phyloP scores from a whole-genome alignment of 1,284 basidiomycete species.

The Quambalaria eucalypti region DNA sequence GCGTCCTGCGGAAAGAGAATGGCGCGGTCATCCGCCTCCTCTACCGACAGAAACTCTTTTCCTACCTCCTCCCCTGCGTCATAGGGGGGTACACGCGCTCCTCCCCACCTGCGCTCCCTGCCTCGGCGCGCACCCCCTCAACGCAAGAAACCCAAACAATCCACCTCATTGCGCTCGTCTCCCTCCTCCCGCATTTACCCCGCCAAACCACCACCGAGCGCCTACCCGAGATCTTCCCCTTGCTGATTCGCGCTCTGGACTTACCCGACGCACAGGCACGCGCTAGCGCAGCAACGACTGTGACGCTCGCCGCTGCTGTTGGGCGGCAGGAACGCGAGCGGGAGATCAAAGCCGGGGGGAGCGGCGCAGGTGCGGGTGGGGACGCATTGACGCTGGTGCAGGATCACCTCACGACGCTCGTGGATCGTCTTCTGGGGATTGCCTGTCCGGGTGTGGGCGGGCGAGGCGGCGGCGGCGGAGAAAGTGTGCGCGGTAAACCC shows the following conservation, averaged over 20 bases:
- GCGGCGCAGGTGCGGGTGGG: constrained; percentile 55
- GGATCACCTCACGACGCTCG: constrained; percentile 1
- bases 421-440: background rate
- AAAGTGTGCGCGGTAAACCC: constrained; percentile 8
- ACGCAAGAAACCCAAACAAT: constrained; percentile 35
- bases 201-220: constrained; percentile 50
- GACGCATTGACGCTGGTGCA: constrained; percentile 8
- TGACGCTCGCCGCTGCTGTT: constrained; percentile 59
- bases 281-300: constrained; percentile 67
- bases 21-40: constrained; percentile 30
- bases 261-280: constrained; percentile 66
- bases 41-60: constrained; percentile 75
- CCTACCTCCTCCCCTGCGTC: constrained; percentile 63
- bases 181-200: constrained; percentile 70
- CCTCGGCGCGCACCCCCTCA: background rate
- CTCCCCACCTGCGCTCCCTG: background rate
- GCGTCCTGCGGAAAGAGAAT: constrained; percentile 24
- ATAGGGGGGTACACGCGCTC: constrained; percentile 53
- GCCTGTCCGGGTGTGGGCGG: background rate
- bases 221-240: constrained; percentile 64
- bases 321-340: constrained; percentile 52
- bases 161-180: constrained; percentile 73
- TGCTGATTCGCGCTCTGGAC: constrained; percentile 74
- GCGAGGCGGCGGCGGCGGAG: background rate
- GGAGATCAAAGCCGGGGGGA: constrained; percentile 58